Base-by-base conservation (phyloP, 768 basidiomycete species). In the Rhizopogon vesiculosus region DNA sequence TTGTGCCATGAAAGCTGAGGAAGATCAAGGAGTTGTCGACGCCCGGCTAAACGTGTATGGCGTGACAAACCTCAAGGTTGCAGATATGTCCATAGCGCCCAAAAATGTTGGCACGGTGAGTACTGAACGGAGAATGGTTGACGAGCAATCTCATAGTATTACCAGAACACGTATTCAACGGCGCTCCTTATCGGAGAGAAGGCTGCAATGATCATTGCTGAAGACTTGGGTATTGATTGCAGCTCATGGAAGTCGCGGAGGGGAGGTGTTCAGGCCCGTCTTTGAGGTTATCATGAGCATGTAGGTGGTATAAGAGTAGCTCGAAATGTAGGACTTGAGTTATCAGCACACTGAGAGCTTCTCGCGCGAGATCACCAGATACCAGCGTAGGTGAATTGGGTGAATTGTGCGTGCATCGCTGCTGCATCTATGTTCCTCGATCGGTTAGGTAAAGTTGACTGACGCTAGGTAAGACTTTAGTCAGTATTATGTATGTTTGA, bases 1-100 rank as follows among this genome's bases (percentile, higher is more conserved):
- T 0, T 86, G 84, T 54, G 78, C 84, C 1, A 87, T 87, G 85
- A 85, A 84, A 63, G 75, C 83, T 1, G 76, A 78, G 18, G 73
- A 78, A 15, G 54, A 74, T 42, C 79, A 78, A 18, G 56, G 61
- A 7, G 61, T 61, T 7, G 57, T 61, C 4, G 54, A 62, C 46
- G 25, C 50, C 1, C 53, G 56, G 2, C 54, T 62, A 39, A 59
- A 62, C 12, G 61, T 62, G 35, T 59, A 62, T 22, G 57, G 46
- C 5, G 57, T 59, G 0, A 19, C 52, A 28, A 52, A 49, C 4
- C 54, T 59, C 28, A 62, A 62, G 43, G 51, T 62, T 15, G 61
- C 54, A 31, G 61, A 61, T 51, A 42, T 45, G 60, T 58, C 46
- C 6, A 48, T 48, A 33, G 59, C 61, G 16, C 73, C 76, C 1